phyloP scores from a whole-genome alignment of 345 rosid genomes.

The Aethionema arabicum region DNA sequence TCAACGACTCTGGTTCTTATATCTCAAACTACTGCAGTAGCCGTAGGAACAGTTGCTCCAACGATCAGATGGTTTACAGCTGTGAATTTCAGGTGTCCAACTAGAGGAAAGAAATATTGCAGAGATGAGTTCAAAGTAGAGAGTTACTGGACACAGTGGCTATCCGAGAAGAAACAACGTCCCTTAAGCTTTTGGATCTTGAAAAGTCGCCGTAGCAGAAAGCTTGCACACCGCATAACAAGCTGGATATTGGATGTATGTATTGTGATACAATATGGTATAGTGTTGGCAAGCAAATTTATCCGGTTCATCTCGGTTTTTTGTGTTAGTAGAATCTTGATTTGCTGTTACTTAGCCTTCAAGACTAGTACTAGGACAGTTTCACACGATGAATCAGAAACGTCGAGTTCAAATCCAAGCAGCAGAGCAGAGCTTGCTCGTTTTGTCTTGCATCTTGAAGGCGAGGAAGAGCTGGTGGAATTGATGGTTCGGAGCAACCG shows the following conservation, averaged over 20 bases:
- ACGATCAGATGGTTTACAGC: conserved; percentile 73
- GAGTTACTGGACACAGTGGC: conserved; percentile 59
- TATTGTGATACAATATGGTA: conserved; percentile 55
- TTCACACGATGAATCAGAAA: conserved; percentile 40
- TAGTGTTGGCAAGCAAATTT: conserved; percentile 61
- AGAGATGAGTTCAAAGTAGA: conserved; percentile 50
- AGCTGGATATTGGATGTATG: conserved; percentile 42
- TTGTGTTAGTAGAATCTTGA: conserved; percentile 44
- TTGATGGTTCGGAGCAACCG: conserved; percentile 58
- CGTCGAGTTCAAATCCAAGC: conserved; percentile 33
- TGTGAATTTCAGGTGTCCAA: conserved; percentile 70
- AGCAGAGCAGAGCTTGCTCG: conserved; percentile 50
- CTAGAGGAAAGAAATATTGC: conserved; percentile 34
- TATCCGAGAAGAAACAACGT: conserved; percentile 65
- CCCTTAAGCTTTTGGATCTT: conserved; percentile 43
- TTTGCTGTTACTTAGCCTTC: conserved; percentile 32
- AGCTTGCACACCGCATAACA: conserved; percentile 41
- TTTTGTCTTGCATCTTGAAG: conserved; percentile 83
- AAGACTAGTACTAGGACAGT: conserved; percentile 27
- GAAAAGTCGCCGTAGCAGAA: conserved; percentile 46
- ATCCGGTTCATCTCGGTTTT: conserved; percentile 55
- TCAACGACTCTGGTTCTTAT: conserved; percentile 53
- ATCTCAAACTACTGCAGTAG: conserved; percentile 61
- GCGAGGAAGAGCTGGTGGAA: conserved; percentile 62
- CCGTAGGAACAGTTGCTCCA: conserved; percentile 65